A percentile compares a stretch with the other conserved stretches of the same genome.
These are phyloP conservation scores for Pseudoscleropodium purum DNA, from an alignment of 225 moss, liverwort and hornwort genomes.

Conservation along the genomic window DNA sequence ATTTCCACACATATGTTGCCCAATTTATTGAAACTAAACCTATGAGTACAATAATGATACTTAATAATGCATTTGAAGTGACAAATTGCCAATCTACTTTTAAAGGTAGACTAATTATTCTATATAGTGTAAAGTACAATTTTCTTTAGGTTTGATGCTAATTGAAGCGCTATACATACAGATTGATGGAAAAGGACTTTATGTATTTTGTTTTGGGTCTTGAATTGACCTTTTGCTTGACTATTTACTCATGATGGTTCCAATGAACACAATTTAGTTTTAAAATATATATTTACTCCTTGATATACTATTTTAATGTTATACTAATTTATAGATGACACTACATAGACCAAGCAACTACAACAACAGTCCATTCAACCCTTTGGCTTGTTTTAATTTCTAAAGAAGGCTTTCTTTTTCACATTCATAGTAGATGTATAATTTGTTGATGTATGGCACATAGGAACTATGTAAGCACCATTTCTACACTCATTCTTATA, in stretches of 20 bases:
- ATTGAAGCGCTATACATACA: background rate
- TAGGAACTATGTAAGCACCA: background rate
- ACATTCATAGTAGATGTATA: background rate
- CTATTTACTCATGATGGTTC: background rate
- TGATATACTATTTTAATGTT: background rate
- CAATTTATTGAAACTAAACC: background rate
- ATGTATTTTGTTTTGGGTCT: background rate
- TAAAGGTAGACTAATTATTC: background rate
- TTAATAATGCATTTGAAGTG: background rate
- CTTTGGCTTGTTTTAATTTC: background rate
- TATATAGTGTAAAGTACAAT: accelerated
- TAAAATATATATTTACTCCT: too few species aligned
- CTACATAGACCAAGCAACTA: background rate
- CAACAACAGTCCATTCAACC: background rate
- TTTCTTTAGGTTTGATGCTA: background rate
- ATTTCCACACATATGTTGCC: background rate
- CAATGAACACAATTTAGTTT: background rate
- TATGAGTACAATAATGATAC: background rate
- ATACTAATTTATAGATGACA: background rate
- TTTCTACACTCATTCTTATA: background rate
- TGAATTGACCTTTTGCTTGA: accelerated
- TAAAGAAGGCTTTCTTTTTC: accelerated
- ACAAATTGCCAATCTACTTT: background rate
- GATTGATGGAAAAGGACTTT: background rate
- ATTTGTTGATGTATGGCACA: background rate